phyloP scores from a whole-genome alignment of 1,284 basidiomycete species.

The Ceratorhiza oryzae-sativae region DNA sequence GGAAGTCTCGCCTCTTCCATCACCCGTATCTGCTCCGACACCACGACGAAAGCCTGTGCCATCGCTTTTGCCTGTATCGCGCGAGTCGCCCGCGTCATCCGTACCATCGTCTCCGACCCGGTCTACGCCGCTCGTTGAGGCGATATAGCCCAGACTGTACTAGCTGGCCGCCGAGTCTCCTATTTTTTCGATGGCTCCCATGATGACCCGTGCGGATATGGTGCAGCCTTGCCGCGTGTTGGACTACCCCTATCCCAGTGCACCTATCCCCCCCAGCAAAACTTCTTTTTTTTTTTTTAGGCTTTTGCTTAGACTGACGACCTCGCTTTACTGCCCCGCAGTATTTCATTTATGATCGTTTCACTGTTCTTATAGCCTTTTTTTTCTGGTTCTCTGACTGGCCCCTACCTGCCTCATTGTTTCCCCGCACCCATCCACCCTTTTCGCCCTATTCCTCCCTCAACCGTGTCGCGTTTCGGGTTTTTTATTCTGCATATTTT shows the following conservation, averaged over 20 bases:
- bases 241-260: not conserved
- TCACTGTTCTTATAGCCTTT: not conserved
- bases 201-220: not conserved
- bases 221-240: not conserved
- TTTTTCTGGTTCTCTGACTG: not conserved
- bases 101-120: conserved; percentile 18
- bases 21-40: not conserved
- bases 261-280: no score
- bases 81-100: conserved; percentile 8
- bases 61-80: conserved; percentile 53
- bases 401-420: not conserved
- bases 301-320: not conserved
- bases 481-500: not conserved
- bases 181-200: not conserved
- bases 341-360: not conserved
- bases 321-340: not conserved
- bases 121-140: not conserved
- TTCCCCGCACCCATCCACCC: not conserved
- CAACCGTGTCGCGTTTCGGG: not conserved
- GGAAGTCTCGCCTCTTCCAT: conserved; percentile 2
- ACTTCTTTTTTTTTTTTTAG: no score
- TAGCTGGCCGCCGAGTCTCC: no score
- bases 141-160: not conserved
- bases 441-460: not conserved
- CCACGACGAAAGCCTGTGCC: conserved; percentile 44